A percentile compares a stretch with the other conserved stretches of the same genome.
phyloP scores from a whole-genome alignment of 2,329 filamentous ascomycete species.

The Metarhizium rileyi region DNA sequence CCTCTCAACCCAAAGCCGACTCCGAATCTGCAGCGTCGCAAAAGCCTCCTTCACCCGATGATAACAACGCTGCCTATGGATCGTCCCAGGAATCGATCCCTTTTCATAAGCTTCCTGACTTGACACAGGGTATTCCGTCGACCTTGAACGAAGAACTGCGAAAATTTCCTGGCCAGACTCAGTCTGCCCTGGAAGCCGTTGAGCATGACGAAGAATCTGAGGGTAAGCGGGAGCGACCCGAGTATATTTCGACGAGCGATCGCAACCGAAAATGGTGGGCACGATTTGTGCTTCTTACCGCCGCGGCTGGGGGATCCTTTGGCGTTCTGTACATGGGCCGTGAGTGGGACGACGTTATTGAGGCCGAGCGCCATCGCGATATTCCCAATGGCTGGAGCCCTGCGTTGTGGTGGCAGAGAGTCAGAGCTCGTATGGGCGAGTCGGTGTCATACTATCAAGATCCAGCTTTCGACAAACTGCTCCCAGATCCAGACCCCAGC shows the following conservation, averaged over 20 bases:
- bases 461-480: constrained; percentile 84
- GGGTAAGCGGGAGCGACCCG: constrained; percentile 45
- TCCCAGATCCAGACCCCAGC: constrained; percentile 71
- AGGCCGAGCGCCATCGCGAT: constrained; percentile 58
- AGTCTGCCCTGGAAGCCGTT: constrained; percentile 23
- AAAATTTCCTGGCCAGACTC: constrained; percentile 26
- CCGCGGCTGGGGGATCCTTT: constrained; percentile 45
- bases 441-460: constrained; percentile 91
- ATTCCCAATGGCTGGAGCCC: constrained; percentile 73
- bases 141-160: constrained; percentile 71
- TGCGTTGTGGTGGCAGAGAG: constrained; percentile 69
- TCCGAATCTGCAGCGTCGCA: constrained; percentile 5
- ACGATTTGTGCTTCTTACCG: constrained; percentile 59
- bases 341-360: constrained; percentile 77
- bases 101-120: constrained; percentile 68
- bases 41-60: not conserved
- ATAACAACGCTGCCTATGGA: constrained; percentile 11
- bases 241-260: constrained; percentile 87
- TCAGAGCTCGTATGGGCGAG: constrained; percentile 62
- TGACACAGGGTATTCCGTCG: constrained; percentile 90
- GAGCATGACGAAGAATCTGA: constrained; percentile 24
- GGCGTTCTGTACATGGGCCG: constrained; percentile 70
- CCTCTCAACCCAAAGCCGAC: constrained; percentile 2
- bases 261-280: constrained; percentile 67
- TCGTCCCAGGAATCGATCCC: constrained; percentile 31